Evolutionary conservation across 768 basidiomycete species (phyloP).

Genomic region (Rhodosporidiobolus odoratus): DNA sequence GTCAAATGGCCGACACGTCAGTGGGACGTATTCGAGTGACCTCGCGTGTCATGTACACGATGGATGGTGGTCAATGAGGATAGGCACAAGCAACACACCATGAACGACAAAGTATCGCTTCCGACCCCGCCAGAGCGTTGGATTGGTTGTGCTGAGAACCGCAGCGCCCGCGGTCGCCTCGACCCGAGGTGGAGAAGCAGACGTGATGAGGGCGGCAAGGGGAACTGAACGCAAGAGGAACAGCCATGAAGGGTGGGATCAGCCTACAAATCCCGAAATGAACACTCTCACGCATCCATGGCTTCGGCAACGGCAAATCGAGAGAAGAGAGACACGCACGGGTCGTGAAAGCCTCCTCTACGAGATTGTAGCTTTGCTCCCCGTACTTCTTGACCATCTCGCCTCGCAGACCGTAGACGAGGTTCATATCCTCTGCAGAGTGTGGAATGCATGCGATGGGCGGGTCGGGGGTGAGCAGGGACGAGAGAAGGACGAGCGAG

Average conservation of each 20-base stretch:
- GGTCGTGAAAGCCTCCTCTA: constrained; percentile 86
- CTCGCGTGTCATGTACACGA: too few species aligned
- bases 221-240: constrained; percentile 58
- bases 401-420: constrained; percentile 47
- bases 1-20: too few species aligned
- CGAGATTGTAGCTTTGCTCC: constrained; percentile 57
- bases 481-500: not conserved
- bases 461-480: not conserved
- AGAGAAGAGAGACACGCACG: constrained; percentile 49
- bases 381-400: constrained; percentile 89
- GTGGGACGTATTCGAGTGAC: too few species aligned
- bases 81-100: constrained; percentile 25
- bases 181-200: constrained; percentile 57
- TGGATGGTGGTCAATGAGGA: too few species aligned
- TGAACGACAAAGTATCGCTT: constrained; percentile 94
- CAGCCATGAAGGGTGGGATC: too few species aligned
- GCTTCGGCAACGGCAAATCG: not conserved
- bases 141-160: constrained; percentile 43
- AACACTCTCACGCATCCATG: not conserved
- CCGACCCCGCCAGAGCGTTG: constrained; percentile 76
- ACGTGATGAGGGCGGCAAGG: constrained; percentile 74
- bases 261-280: too few species aligned
- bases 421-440: constrained; percentile 87
- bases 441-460: not conserved
- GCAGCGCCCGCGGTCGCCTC: constrained; percentile 44